Conservation (phyloP, 257 asterid genomes). For the Solanum pimpinellifolium region DNA sequence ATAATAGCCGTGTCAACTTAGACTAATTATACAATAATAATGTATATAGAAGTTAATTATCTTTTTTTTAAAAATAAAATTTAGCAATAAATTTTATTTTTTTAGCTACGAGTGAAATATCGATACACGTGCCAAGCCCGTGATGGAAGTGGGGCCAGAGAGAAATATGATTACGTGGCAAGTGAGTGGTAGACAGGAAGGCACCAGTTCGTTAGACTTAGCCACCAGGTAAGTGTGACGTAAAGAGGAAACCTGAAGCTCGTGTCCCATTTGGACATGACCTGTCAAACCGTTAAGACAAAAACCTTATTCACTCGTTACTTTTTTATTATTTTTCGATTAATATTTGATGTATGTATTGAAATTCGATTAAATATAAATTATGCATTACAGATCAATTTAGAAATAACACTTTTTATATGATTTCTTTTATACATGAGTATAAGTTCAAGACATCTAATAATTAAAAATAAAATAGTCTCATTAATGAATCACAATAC, state of each 20-base stretch:
- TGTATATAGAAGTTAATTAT: too few species aligned
- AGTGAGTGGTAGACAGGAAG: neutral
- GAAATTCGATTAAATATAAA: too few species aligned
- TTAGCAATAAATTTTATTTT: too few species aligned
- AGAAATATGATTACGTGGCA: neutral
- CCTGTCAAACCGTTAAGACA: slow-evolving; percentile 6
- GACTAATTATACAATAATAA: too few species aligned
- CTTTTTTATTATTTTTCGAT: neutral
- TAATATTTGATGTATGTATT: too few species aligned
- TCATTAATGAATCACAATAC: neutral
- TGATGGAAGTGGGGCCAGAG: neutral
- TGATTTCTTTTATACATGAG: accelerated
- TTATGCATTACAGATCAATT: too few species aligned
- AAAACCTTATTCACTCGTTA: neutral
- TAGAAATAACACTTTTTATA: too few species aligned
- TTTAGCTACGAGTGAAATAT: neutral
- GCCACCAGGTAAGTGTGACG: neutral
- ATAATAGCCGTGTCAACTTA: neutral
- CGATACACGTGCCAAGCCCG: neutral
- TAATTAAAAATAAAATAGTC: accelerated
- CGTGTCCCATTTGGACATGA: neutral
- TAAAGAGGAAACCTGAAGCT: neutral
- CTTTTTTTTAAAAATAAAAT: too few species aligned
- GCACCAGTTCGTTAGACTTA: neutral
- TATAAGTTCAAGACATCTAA: accelerated